phyloP scores from a whole-genome alignment of 108 stramenopile genomes.

The Nitzschia sp. region DNA sequence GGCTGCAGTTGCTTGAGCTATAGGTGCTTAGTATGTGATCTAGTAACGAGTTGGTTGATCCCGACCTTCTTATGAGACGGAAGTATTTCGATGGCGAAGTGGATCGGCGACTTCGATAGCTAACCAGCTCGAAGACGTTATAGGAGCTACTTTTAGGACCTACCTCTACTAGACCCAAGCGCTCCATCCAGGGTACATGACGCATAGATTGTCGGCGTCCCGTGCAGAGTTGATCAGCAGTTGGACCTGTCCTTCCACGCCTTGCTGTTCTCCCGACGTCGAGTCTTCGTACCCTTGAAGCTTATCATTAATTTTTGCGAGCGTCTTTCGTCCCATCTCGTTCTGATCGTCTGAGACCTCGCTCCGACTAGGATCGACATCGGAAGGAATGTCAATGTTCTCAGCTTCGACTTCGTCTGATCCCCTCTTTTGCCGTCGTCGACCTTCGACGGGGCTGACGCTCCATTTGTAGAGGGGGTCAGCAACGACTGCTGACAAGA shows the following conservation, averaged over 20 bases:
- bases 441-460: slow-evolving; percentile 73
- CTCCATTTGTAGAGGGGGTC: slow-evolving; percentile 97
- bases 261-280: slow-evolving; percentile 87
- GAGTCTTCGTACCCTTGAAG: slow-evolving; percentile 97
- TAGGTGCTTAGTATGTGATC: too few relatives aligned
- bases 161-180: too few relatives aligned
- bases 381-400: neutral
- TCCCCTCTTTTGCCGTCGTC: slow-evolving; percentile 44
- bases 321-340: slow-evolving; percentile 61
- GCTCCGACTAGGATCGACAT: neutral
- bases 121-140: too few relatives aligned
- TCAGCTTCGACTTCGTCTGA: slow-evolving; percentile 17
- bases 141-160: too few relatives aligned
- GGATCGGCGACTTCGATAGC: too few relatives aligned
- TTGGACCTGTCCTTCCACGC: slow-evolving; percentile 94
- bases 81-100: too few relatives aligned
- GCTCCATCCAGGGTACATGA: slow-evolving; percentile 91
- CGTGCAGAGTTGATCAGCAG: slow-evolving; percentile 92
- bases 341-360: slow-evolving; percentile 37
- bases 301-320: slow-evolving; percentile 89
- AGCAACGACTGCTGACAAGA: slow-evolving; percentile 91
- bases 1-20: too few relatives aligned
- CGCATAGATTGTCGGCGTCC: slow-evolving; percentile 87
- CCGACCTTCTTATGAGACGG: too few relatives aligned
- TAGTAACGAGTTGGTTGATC: too few relatives aligned